Percentiles rank a stretch among this genome's conserved stretches.
These are phyloP conservation scores for Ceraceosorus guamensis DNA, from an alignment of 1,284 basidiomycete species.

Conservation along the genomic window DNA sequence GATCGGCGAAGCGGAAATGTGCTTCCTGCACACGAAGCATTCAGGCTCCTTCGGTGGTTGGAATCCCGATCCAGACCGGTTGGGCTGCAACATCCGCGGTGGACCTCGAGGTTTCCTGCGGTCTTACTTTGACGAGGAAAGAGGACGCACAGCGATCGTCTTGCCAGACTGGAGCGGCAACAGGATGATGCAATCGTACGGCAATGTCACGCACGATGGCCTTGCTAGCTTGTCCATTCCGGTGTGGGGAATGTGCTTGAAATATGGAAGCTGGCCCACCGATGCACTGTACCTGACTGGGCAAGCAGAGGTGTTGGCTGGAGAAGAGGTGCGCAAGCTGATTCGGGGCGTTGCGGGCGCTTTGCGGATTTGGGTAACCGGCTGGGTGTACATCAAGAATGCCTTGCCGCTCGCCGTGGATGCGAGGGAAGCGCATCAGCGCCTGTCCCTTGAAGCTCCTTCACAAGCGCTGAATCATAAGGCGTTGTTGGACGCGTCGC, in stretches of 20 bases:
- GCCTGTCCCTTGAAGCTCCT: too few relatives aligned
- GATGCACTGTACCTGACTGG: conserved; percentile 9
- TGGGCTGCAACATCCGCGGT: conserved; percentile 13
- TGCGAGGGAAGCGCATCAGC: not conserved
- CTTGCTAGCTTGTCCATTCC: conserved; percentile 13
- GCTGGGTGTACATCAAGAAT: not conserved
- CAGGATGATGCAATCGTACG: conserved; percentile 11
- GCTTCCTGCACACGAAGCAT: conserved; percentile 8
- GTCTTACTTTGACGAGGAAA: conserved; percentile 7
- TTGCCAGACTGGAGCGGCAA: conserved; percentile 13
- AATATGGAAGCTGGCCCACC: not conserved
- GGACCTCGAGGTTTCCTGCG: conserved; percentile 9
- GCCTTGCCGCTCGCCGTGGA: conserved; percentile 5
- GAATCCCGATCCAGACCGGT: conserved; percentile 1
- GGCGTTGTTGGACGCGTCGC: not conserved
- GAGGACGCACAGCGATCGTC: conserved; percentile 4
- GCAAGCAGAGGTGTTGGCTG: conserved; percentile 8
- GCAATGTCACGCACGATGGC: conserved; percentile 11
- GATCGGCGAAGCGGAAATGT: conserved; percentile 5
- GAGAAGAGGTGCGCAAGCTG: conserved; percentile 2
- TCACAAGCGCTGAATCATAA: too few relatives aligned
- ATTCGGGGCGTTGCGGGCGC: conserved; percentile 7
- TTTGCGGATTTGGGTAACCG: conserved; percentile 8
- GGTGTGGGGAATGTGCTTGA: not conserved
- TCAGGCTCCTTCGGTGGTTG: not conserved